A percentile compares a stretch with the other conserved stretches of the same genome.
phyloP scores from a whole-genome alignment of 2,329 filamentous ascomycete species.

The Xylaria sp. region DNA sequence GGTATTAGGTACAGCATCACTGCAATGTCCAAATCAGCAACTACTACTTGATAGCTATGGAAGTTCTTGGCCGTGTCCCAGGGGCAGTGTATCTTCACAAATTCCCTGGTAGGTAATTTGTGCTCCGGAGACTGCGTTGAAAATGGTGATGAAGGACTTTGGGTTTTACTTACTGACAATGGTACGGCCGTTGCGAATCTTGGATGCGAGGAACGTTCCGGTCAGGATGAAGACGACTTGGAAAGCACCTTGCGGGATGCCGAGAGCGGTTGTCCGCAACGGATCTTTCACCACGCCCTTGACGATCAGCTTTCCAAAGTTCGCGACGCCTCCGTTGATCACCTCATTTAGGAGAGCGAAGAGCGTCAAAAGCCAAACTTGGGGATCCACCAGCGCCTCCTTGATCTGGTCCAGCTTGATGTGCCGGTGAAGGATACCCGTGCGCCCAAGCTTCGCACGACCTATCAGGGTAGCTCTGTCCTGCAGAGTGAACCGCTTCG shows the following conservation, averaged over 20 bases:
- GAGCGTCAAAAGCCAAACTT: slow-evolving; percentile 48
- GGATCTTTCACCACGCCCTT: slow-evolving; percentile 49
- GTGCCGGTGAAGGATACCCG: slow-evolving; percentile 49
- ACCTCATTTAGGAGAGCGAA: slow-evolving; percentile 55
- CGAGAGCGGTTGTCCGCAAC: slow-evolving; percentile 52
- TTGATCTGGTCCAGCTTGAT: slow-evolving; percentile 53
- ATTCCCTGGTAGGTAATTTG: no score
- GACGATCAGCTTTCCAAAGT: slow-evolving; percentile 59
- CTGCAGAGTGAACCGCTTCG: slow-evolving; percentile 45
- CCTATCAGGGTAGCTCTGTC: slow-evolving; percentile 48
- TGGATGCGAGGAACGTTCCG: slow-evolving; percentile 54
- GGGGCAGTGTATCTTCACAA: no score
- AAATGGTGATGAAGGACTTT: no score
- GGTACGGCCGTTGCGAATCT: slow-evolving; percentile 53
- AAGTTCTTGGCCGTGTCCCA: no score
- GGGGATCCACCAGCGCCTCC: slow-evolving; percentile 48
- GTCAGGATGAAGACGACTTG: slow-evolving; percentile 57
- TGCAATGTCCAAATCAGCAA: no score
- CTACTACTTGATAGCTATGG: no score
- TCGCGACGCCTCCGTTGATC: slow-evolving; percentile 56
- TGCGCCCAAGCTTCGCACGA: slow-evolving; percentile 41
- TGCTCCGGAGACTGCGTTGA: no score
- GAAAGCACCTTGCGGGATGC: slow-evolving; percentile 58
- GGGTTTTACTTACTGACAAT: no score
- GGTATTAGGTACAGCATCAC: slow-evolving; percentile 55